These are phyloP conservation scores for Cladosporium sphaerospermum DNA, from an alignment of 2,329 filamentous ascomycete species.

Conservation along the genomic window DNA sequence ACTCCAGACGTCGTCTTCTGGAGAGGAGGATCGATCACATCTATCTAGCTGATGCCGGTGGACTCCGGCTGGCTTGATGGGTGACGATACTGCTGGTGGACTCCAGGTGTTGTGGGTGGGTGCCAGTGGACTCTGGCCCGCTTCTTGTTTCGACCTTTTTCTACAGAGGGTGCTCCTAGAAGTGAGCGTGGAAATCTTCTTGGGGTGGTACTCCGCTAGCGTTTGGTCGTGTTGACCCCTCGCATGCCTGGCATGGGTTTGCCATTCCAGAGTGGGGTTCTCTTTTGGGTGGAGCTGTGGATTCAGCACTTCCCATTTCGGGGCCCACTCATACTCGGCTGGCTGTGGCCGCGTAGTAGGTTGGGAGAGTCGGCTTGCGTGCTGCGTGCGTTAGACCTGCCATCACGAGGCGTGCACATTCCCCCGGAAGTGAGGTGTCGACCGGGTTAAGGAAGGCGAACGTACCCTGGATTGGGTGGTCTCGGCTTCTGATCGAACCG, in stretches of 20 bases:
- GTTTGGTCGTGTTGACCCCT: not conserved
- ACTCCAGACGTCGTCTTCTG: not conserved
- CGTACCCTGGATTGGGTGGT: not conserved
- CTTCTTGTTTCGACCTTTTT: not conserved
- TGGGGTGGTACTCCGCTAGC: not conserved
- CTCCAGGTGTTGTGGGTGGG: not conserved
- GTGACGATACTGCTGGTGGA: slow-evolving; percentile 1
- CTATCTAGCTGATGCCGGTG: not conserved
- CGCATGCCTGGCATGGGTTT: slow-evolving; percentile 1
- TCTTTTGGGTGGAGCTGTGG: not conserved
- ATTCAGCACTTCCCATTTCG: not conserved
- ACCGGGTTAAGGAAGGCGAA: not conserved
- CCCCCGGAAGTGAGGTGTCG: slow-evolving; percentile 1
- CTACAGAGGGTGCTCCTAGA: not conserved
- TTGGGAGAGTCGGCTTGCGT: not conserved
- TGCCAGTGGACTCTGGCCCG: not conserved
- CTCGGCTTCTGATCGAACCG: not conserved
- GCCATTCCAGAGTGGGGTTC: not conserved
- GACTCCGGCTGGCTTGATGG: not conserved
- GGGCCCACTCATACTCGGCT: not conserved
- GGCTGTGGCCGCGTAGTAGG: not conserved
- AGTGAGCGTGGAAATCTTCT: not conserved
- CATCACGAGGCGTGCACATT: not conserved
- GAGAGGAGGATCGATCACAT: not conserved
- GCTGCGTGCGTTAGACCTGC: not conserved